Evolutionary conservation across 1,284 basidiomycete species (phyloP), one percentile per base, ranked within the genome.

Genomic region (Rhodotorula sp.): DNA sequence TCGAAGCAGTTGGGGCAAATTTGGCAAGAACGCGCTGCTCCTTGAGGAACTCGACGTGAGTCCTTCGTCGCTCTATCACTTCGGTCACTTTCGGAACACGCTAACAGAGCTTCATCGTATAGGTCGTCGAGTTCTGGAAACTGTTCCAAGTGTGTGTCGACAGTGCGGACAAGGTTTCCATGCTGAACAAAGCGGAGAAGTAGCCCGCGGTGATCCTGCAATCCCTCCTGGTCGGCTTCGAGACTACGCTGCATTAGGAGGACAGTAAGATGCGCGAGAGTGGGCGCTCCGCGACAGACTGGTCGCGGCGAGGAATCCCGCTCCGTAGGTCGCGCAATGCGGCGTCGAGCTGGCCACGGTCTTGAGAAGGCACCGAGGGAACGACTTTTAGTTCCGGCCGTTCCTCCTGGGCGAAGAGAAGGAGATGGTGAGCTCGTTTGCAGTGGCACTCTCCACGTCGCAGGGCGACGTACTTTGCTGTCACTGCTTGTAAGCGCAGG

Each of bases 291-390:
- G 60, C 68, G 26, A 45, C 88, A 83, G 63, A 83, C 82, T 68
- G 86, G 21, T 88, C 89, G 16, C 62, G 67, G 5, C 52, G 45
- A 8, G 54, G 26, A 1, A 67, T 50, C 47, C 83, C 81, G 45
- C 87, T 85, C 49, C 88, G 87, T 82, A 94, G 86, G 70, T 88
- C 92, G 49, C 89, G 87, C 63, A 94, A 89, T 14, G 90, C 90
- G 77, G 90, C 86, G 76, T 94, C 91, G 54, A 93, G 81, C 68
- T 90, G 89, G 18, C 91, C 91, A 52, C 89, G 66, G 14, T 87
- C 87, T 69, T 90, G 79, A 2, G 90, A 28, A n/a, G 38, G 57
- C 38, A 38, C 43, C 57, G 26, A 26, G 26, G 54, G 28, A 55
- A 63, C 56, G 23, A 14, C 8, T 12, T 19, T 45, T 3, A 43